These are phyloP conservation scores for Alternaria arbusti DNA, from an alignment of 2,329 filamentous ascomycete genomes.

Conservation along the genomic window DNA sequence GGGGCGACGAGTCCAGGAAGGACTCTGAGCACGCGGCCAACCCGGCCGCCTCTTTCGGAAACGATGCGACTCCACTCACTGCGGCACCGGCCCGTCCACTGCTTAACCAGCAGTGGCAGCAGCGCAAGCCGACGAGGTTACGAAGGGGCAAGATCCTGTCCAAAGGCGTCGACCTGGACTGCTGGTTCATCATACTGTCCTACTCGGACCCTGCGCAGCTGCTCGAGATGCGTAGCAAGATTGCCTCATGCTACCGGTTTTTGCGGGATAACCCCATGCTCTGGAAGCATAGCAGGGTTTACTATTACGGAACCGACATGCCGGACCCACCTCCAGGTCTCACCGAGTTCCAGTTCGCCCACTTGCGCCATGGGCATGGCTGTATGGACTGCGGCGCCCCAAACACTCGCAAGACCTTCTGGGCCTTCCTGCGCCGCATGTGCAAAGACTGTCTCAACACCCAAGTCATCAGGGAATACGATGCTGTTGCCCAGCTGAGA, in stretches of 20 bases:
- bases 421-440: conserved; percentile 52
- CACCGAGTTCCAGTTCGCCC: conserved; percentile 50
- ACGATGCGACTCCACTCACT: conserved; percentile 14
- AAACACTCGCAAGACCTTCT: conserved; percentile 51
- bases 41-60: background rate
- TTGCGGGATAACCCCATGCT: conserved; percentile 44
- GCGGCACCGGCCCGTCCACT: conserved; percentile 15
- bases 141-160: conserved; percentile 35
- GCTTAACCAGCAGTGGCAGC: conserved; percentile 28
- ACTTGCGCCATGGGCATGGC: conserved; percentile 48
- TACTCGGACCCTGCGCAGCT: conserved; percentile 45
- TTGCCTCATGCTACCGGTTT: conserved; percentile 45
- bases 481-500: conserved; percentile 35
- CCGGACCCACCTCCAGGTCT: conserved; percentile 45
- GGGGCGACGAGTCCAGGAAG: conserved; percentile 18
- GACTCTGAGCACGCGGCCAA: conserved; percentile 6
- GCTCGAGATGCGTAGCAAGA: conserved; percentile 43
- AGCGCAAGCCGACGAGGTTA: conserved; percentile 35
- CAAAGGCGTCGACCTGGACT: conserved; percentile 41
- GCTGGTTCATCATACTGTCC: conserved; percentile 45
- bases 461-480: conserved; percentile 42
- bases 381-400: conserved; percentile 48
- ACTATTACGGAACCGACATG: conserved; percentile 43
- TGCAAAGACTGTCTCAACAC: conserved; percentile 47
- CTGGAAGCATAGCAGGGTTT: conserved; percentile 46